Evolutionary conservation across 225 moss, liverwort and hornwort species (phyloP).

Genomic region (Neckera pumila): DNA sequence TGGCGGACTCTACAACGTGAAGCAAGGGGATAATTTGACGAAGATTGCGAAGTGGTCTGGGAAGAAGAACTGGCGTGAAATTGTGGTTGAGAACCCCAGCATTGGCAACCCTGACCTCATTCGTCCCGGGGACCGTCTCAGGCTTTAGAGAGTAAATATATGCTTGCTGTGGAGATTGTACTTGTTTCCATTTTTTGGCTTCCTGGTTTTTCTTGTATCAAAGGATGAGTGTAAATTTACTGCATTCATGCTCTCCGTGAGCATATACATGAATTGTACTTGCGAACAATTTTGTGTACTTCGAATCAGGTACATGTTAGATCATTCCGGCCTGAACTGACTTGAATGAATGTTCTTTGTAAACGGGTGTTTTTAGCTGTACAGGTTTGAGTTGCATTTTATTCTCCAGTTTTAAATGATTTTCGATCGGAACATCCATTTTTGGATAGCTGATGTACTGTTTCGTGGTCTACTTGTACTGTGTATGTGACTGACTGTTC

Average conservation of each 20-base stretch:
- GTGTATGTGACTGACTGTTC: background rate
- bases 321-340: background rate
- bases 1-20: conserved; percentile 42
- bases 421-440: background rate
- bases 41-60: conserved; percentile 58
- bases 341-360: background rate
- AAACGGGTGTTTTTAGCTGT: background rate
- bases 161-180: background rate
- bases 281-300: background rate
- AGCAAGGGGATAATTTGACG: conserved; percentile 66
- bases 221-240: conserved; percentile 26
- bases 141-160: conserved; percentile 16
- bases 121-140: conserved; percentile 67
- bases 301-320: background rate
- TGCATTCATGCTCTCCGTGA: conserved; percentile 7
- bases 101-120: conserved; percentile 74
- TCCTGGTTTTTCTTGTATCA: background rate
- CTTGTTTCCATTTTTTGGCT: background rate
- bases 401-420: background rate
- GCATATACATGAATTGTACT: background rate
- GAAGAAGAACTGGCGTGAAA: conserved; percentile 58
- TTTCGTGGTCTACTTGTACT: background rate
- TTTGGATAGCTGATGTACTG: background rate
- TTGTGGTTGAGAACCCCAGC: conserved; percentile 49
- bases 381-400: background rate